Base-by-base conservation (phyloP, 768 basidiomycete genomes). In the Rhizopogon vulgaris region DNA sequence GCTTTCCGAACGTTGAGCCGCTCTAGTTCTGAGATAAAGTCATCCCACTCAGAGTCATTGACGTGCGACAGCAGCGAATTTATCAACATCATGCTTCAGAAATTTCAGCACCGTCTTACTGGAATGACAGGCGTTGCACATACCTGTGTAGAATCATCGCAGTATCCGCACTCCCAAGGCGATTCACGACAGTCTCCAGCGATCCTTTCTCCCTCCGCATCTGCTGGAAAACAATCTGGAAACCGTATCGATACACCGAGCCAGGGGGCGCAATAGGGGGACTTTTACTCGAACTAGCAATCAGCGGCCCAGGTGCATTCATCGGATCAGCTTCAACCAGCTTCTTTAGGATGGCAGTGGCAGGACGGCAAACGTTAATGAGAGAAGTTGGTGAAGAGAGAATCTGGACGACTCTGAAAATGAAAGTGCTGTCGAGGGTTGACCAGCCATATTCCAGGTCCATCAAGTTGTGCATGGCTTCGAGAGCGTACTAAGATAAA, bases 281-380 rank as follows among this genome's bases (percentile, higher is more conserved):
- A 38, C 65, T 66, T 57, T 73, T 75, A 60, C 86, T 88, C 18
- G 85, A 82, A 60, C 84, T 79, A 11, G 83, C 76, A 38, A 74
- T 54, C 42, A 78, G 63, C 2, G 79, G 73, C 15, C 82, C 83
- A 1, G 87, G 80, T 15, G 82, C 80, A 54, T 73, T 83, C 58
- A 76, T 70, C 15, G 90, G 86, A 60, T 90, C 88, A 8, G 90
- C 90, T 65, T 93, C 90, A 12, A 93, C 91, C 18, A 95, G 79
- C 56, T 86, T 87, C 70, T 91, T 90, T 56, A 94, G 76, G 51
- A 95, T 94, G 32, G 88, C 84, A 39, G 90, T 93, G 1, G 92
- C 93, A 32, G 93, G 94, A 5, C 92, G 85, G 60, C 89, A 90
- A 53, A 94, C 90, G 55, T 96, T 96, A 73, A 94, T 84, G 15